phyloP scores from a whole-genome alignment of 805 yeast genomes.

The Candida alai region DNA sequence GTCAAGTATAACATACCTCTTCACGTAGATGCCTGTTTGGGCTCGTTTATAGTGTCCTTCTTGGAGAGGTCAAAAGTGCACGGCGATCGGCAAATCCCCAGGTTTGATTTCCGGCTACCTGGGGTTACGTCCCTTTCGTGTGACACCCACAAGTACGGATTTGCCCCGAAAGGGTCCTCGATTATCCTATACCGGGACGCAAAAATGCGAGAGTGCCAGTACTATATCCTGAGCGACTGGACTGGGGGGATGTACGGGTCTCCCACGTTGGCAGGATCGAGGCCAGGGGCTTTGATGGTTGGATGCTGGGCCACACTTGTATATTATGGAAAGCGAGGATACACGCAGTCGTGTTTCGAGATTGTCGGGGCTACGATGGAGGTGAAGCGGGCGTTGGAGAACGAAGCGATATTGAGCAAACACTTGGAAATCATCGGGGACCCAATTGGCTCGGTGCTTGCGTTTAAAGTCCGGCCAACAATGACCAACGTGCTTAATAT shows the following conservation, averaged over 20 bases:
- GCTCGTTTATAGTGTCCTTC: slow-evolving; percentile 85
- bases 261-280: slow-evolving; percentile 92
- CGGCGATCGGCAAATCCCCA: slow-evolving; percentile 45
- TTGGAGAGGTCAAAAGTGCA: slow-evolving; percentile 53
- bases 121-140: slow-evolving; percentile 98
- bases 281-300: slow-evolving; percentile 97
- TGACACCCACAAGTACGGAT: slow-evolving; percentile 98
- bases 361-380: slow-evolving; percentile 64
- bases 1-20: slow-evolving; percentile 69
- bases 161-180: slow-evolving; percentile 96
- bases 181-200: slow-evolving; percentile 80
- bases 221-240: slow-evolving; percentile 83
- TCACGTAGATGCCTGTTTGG: slow-evolving; percentile 95
- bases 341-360: slow-evolving; percentile 57
- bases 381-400: slow-evolving; percentile 47
- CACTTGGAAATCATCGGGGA: slow-evolving; percentile 76
- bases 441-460: slow-evolving; percentile 76
- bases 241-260: slow-evolving; percentile 94
- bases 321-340: slow-evolving; percentile 80
- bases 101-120: slow-evolving; percentile 80
- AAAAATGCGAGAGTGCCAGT: slow-evolving; percentile 72
- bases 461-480: slow-evolving; percentile 54
- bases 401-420: slow-evolving; percentile 40
- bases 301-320: slow-evolving; percentile 97
- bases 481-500: slow-evolving; percentile 47